Evolutionary conservation across 129 eudicot genomes (phyloP).

Genomic region (Tagetes erecta): DNA sequence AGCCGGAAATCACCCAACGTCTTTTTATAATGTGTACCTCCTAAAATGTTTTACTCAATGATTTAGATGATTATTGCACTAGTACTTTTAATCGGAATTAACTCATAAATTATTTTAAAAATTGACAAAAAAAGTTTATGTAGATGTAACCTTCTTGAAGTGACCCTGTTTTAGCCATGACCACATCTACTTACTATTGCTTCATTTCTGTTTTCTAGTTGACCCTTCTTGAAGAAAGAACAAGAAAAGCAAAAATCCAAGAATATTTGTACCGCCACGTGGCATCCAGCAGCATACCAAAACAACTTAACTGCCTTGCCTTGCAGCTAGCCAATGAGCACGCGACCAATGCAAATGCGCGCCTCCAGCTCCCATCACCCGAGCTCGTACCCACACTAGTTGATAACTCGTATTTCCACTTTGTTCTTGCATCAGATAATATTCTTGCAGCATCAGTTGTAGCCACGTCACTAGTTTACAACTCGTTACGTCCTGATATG

Average conservation of each 20-base stretch:
- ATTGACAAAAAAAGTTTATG: not conserved
- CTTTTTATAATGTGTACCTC: not conserved
- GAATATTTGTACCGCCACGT: conserved; percentile 93
- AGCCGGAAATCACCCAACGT: not conserved
- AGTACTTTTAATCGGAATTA: not conserved
- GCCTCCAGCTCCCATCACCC: conserved; percentile 84
- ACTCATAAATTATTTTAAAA: not conserved
- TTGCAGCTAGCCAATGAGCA: conserved; percentile 81
- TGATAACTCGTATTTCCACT: conserved; percentile 77
- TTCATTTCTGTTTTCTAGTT: conserved; percentile 44
- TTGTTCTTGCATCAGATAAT: conserved; percentile 92
- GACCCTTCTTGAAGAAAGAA: conserved; percentile 76
- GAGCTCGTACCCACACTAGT: conserved; percentile 83
- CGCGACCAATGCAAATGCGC: conserved; percentile 75
- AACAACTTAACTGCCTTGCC: conserved; percentile 85
- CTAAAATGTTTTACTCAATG: not conserved
- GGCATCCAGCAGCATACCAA: conserved; percentile 97
- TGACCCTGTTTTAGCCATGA: no score
- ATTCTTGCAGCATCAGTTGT: conserved; percentile 95
- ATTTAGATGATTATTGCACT: not conserved
- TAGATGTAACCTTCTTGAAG: not conserved
- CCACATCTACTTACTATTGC: not conserved
- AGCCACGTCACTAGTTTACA: conserved; percentile 72
- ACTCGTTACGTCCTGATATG: conserved; percentile 68
- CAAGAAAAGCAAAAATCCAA: conserved; percentile 85